Evolutionary conservation across 768 basidiomycete genomes (phyloP).

Genomic region (Cyathus striatus): DNA sequence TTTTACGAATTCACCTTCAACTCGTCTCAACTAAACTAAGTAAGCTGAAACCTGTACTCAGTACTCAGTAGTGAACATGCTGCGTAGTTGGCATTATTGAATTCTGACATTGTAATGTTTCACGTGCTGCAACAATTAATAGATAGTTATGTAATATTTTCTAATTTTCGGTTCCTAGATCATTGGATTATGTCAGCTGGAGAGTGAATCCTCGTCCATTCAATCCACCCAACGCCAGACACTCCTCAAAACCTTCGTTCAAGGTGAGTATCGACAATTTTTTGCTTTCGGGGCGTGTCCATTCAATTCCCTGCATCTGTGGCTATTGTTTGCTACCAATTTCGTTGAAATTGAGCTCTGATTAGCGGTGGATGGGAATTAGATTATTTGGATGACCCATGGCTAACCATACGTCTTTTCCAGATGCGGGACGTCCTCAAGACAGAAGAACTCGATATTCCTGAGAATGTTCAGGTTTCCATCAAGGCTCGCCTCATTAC

Average conservation of each 20-base stretch:
- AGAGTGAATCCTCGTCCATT: not conserved
- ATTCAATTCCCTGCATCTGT: constrained; percentile 7
- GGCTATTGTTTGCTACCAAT: constrained; percentile 14
- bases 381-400: constrained; percentile 26
- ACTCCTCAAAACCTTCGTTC: constrained; percentile 6
- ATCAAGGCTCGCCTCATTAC: constrained; percentile 91
- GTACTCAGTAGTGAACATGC: too few species aligned
- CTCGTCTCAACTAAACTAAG: too few species aligned
- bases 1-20: too few species aligned
- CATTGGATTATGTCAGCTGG: constrained; percentile 2
- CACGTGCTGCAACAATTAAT: too few species aligned
- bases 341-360: constrained; percentile 11
- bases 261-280: constrained; percentile 31
- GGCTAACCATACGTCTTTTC: constrained; percentile 22
- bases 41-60: too few species aligned
- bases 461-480: constrained; percentile 76
- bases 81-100: too few species aligned
- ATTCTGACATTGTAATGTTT: too few species aligned
- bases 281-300: constrained; percentile 8
- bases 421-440: constrained; percentile 92
- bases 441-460: constrained; percentile 90
- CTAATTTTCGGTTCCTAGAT: too few species aligned
- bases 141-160: too few species aligned
- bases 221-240: not conserved
- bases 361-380: constrained; percentile 28